Evolutionary conservation across 2,329 filamentous ascomycete species (phyloP).

Genomic region (Fusarium humuli): DNA sequence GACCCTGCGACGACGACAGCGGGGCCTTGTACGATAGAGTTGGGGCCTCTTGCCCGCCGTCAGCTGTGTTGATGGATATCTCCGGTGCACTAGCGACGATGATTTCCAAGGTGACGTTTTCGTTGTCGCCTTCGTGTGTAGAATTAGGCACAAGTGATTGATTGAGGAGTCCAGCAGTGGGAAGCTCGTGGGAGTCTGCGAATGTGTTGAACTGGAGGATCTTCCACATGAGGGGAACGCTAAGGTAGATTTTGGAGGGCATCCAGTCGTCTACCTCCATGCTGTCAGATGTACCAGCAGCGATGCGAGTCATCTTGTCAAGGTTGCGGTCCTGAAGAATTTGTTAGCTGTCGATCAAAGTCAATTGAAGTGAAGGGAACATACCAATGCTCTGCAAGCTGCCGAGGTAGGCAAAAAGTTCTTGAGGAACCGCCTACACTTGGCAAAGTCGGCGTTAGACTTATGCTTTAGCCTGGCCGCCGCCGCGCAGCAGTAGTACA

Average conservation of each 20-base stretch:
- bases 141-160: conserved; percentile 54
- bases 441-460: conserved; percentile 63
- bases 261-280: conserved; percentile 64
- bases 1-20: conserved; percentile 34
- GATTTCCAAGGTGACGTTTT: conserved; percentile 59
- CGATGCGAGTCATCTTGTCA: conserved; percentile 62
- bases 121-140: conserved; percentile 49
- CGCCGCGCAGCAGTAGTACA: conserved; percentile 65
- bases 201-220: conserved; percentile 61
- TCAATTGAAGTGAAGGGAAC: conserved; percentile 23
- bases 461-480: conserved; percentile 62
- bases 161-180: conserved; percentile 56
- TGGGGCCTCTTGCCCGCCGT: conserved; percentile 63
- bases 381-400: conserved; percentile 59
- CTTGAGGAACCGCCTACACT: conserved; percentile 62
- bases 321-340: conserved; percentile 58
- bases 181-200: conserved; percentile 51
- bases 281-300: conserved; percentile 58
- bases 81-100: conserved; percentile 64
- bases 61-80: conserved; percentile 62
- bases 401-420: conserved; percentile 60
- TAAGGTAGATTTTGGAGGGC: conserved; percentile 64
- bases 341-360: conserved; percentile 10
- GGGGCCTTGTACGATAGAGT: conserved; percentile 53
- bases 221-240: conserved; percentile 65